Base-by-base conservation (phyloP, 345 rosid species). In the Acer campestre region DNA sequence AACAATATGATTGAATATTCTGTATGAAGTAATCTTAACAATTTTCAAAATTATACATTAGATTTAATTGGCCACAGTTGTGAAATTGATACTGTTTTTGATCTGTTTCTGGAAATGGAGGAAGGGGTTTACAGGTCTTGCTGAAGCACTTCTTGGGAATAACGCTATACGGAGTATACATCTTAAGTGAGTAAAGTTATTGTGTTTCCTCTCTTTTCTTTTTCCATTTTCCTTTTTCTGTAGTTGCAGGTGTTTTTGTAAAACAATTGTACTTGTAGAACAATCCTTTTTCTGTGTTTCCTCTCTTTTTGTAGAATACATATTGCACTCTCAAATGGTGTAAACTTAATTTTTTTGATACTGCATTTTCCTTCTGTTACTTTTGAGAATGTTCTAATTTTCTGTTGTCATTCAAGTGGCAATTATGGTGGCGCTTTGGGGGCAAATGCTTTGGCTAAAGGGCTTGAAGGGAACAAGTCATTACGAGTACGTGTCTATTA, bases 1-100 rank as follows among this genome's bases (percentile, higher is more conserved):
- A 93, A 95, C 87, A 95, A 95, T 79, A 86, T 90, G 96, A 91
- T 95, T n/a, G 99, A 95, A 77, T 95, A 93, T 86, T 91, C 98
- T 87, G 99, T 95, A 88, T 76, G 96, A 61, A 75, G 58, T 72
- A 80, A 46, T 46, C 64, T 71, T 70, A 56, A 67, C 67, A 58
- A 66, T 73, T 64, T 53, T 40, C 62, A 38, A 71, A 61, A 68
- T 67, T 59, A 38, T 75, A 53, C 75, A 73, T 58, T 63, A 67
- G 56, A 68, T 68, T 53, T 61, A 11, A 75, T 62, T 49, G 23
- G 49, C 68, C 63, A 73, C 78, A 62, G 71, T 82, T 75, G 65
- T 31, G 27, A 23, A 77, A 75, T 48, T 85, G 72, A 82, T 79
- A 68, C 69, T 77, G 80, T 68, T 81, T 74, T 66, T 68, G 40